Conservation (phyloP, 2,329 filamentous ascomycete species). For the Neospermospora avenae region DNA sequence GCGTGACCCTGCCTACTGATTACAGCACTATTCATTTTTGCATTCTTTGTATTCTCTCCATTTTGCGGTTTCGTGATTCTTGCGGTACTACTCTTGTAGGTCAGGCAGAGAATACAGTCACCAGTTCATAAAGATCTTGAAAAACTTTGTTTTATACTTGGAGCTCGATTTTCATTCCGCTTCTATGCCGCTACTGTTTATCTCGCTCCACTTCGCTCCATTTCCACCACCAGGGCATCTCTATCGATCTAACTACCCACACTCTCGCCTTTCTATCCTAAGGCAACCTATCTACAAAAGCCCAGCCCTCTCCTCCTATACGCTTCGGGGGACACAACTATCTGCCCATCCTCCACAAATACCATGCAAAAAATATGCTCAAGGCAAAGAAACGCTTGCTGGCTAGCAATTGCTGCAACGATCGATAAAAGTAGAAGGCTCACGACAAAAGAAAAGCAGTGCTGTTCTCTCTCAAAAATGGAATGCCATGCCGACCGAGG, state of each 20-base stretch:
- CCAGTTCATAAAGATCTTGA: no score
- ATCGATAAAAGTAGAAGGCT: conserved; percentile 1
- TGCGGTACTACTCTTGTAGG: no score
- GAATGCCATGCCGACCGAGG: conserved; percentile 2
- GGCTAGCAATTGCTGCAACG: conserved; percentile 2
- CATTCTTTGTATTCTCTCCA: no score
- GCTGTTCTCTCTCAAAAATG: neutral
- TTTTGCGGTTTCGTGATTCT: no score
- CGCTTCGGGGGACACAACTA: no score
- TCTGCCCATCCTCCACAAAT: neutral
- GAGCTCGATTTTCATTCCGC: no score
- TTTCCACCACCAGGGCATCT: neutral
- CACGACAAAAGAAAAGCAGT: neutral
- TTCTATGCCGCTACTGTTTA: no score
- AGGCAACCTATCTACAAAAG: neutral
- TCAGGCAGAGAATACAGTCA: no score
- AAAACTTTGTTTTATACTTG: no score
- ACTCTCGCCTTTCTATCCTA: neutral
- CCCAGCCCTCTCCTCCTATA: neutral
- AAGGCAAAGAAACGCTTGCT: conserved; percentile 2
- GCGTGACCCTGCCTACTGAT: no score
- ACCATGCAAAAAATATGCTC: neutral
- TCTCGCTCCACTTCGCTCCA: no score
- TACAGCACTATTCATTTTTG: no score
- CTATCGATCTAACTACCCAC: neutral